Evolutionary conservation across 495 filamentous ascomycete species (phyloP).

Genomic region (Neurospora sp.): DNA sequence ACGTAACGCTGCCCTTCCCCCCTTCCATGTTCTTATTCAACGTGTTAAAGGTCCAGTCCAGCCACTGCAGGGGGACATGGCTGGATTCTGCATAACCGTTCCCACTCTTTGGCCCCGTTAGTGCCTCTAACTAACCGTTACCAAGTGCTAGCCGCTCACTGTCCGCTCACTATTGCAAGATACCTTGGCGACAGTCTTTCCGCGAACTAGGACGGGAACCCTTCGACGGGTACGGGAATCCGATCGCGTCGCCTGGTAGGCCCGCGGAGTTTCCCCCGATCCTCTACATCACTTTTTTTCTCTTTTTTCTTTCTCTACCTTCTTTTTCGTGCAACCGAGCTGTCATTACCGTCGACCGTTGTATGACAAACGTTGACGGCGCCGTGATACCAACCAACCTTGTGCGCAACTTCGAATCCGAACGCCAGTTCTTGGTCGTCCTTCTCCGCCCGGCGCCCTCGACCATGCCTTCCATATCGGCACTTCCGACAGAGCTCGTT

Average conservation of each 20-base stretch:
- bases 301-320: neutral
- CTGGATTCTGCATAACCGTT: neutral
- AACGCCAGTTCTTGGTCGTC: neutral
- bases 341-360: neutral
- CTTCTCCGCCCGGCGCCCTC: neutral
- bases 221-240: neutral
- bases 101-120: neutral
- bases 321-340: neutral
- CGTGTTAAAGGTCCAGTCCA: neutral
- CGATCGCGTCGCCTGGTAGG: neutral
- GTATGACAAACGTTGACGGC: neutral
- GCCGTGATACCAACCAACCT: neutral
- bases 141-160: neutral
- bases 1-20: neutral
- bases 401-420: neutral
- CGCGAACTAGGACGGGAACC: neutral
- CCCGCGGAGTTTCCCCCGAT: neutral
- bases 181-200: neutral
- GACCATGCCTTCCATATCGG: conserved; percentile 3
- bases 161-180: neutral
- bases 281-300: neutral
- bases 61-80: too few species aligned
- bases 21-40: neutral
- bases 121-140: neutral
- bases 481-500: conserved; percentile 20